phyloP scores from a whole-genome alignment of 202 grass and related monocot genomes.

The Panicum hallii region DNA sequence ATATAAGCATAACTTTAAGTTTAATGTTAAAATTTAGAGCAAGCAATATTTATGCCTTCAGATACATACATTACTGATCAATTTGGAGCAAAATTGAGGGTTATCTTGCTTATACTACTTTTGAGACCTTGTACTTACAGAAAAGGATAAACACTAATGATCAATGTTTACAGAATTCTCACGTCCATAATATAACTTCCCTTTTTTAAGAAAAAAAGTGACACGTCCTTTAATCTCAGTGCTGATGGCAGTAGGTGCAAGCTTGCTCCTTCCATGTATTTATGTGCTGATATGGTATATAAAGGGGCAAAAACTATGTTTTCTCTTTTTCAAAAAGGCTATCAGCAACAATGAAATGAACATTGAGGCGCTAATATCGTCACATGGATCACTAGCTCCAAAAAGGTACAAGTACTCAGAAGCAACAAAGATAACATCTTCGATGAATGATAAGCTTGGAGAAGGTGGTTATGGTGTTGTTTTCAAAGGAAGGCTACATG shows the following conservation, averaged over 20 bases:
- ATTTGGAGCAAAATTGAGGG: too few species aligned
- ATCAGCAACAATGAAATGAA: conserved; percentile 13
- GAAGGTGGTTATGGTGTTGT: conserved; percentile 66
- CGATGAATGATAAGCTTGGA: conserved; percentile 49
- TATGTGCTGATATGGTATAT: conserved; percentile 44
- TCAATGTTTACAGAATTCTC: not conserved
- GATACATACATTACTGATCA: too few species aligned
- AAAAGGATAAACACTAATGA: too few species aligned
- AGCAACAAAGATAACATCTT: conserved; percentile 52
- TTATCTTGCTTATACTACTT: too few species aligned
- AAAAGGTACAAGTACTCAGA: conserved; percentile 62
- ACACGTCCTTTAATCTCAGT: not conserved
- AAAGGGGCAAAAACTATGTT: conserved; percentile 10
- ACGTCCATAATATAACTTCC: not conserved
- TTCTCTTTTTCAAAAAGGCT: not conserved
- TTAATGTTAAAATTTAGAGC: too few species aligned
- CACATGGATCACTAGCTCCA: conserved; percentile 51
- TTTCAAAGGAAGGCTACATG: conserved; percentile 52
- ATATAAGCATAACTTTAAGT: too few species aligned
- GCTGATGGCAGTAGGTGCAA: not conserved
- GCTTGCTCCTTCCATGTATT: conserved; percentile 35
- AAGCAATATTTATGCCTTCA: too few species aligned
- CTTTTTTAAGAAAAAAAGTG: not conserved
- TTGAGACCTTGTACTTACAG: too few species aligned
- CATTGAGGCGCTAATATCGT: conserved; percentile 40